Conservation (phyloP, 495 filamentous ascomycete genomes). For the Daldinia grandis region DNA sequence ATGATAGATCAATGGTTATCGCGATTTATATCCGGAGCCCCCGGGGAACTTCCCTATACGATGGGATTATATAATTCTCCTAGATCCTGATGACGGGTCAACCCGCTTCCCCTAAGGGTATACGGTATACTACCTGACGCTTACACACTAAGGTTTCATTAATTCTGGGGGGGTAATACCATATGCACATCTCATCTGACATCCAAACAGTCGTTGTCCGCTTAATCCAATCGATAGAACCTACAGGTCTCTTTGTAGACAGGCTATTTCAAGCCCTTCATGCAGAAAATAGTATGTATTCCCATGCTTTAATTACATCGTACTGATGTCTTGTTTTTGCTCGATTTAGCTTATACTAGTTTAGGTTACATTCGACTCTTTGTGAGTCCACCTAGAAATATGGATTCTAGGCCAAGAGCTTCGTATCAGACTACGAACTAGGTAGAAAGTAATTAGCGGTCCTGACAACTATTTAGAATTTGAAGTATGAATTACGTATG, state of each 20-base stretch:
- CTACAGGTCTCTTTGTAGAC: background rate
- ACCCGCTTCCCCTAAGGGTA: background rate
- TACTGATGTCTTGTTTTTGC: background rate
- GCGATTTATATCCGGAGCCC: background rate
- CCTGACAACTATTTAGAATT: background rate
- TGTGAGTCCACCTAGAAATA: background rate
- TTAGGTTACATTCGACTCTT: background rate
- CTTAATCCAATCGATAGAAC: too few relatives aligned
- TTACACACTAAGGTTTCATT: background rate
- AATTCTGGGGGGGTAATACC: background rate
- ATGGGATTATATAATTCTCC: background rate
- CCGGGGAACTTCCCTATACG: background rate
- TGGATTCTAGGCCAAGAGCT: background rate
- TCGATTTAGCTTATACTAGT: background rate
- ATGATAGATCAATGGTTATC: slow-evolving; percentile 4
- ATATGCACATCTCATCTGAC: background rate
- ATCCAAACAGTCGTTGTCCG: too few relatives aligned
- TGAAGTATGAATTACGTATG: background rate
- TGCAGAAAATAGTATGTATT: background rate
- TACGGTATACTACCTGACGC: background rate
- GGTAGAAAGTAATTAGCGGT: background rate
- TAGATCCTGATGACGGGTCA: background rate
- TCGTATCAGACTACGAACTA: background rate
- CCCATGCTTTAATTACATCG: background rate
- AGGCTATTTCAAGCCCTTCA: background rate